Evolutionary conservation across 2,329 filamentous ascomycete genomes (phyloP), one percentile per base, ranked within the genome.

Genomic region (Colletotrichum liriopes): DNA sequence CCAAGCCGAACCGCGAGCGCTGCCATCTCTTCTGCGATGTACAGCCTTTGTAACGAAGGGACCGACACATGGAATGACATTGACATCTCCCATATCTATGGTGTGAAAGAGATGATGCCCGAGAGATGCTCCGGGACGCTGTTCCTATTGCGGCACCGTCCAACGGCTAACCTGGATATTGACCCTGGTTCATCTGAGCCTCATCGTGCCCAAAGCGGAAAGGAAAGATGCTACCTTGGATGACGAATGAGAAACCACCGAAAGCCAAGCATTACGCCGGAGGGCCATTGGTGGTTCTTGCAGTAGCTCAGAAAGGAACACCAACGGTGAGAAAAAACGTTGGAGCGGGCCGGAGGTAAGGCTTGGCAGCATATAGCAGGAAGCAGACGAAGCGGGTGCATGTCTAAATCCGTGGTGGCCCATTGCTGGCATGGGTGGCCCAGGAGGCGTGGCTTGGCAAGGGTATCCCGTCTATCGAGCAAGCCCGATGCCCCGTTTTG

Each of bases 271-370:
- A 55, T 47, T 32, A 35, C 16, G 37, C 7, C 35, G 18, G 45
- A 54, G 39, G 52, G 5, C 39, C 20, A 35, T 64, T 35, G 52
- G 29, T 26, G 54, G 65, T 26, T 59, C 47, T 35, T 26, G 58
- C 45, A n/a, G 65, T 35, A 65, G 51, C 12, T 18, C 35, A 18
- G 14, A 47, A 55, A 45, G 59, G 55, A 64, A 69, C 69, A 47
- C 54, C 32, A 32, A 69, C 58, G 65, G 65, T 56, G 69, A 69
- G 49, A 68, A 47, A 69, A 43, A 47, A 68, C 39, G 37, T 59
- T 18, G 35, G 54, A 71, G 59, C 7, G 37, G 26, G 52, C 35
- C 29, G 29, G 51, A 12, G 41, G 26, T 45, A 55, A 47, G 37
- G 32, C n/a, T 45, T n/a, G 62, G 45, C n/a, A 55, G 32, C 39